These are phyloP conservation scores for Pachyrhizus erosus DNA, from an alignment of 306 rosid species.

Conservation along the genomic window DNA sequence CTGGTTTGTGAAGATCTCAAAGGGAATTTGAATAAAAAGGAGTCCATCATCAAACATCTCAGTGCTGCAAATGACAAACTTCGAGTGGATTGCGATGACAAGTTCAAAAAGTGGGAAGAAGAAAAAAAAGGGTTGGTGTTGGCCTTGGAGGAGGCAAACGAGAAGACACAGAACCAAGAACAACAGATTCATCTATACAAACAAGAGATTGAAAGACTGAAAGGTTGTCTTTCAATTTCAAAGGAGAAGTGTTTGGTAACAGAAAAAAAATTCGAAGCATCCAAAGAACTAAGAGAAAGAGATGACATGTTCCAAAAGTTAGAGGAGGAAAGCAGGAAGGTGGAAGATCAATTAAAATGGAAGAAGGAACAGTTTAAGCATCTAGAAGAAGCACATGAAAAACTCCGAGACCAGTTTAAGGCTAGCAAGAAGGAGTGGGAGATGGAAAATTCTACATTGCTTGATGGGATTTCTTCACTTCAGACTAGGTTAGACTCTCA, in stretches of 20 bases:
- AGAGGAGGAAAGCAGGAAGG: slow-evolving; percentile 61
- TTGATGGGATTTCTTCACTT: slow-evolving; percentile 71
- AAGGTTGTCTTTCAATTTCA: slow-evolving; percentile 54
- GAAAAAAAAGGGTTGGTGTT: slow-evolving; percentile 53
- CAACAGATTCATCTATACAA: slow-evolving; percentile 47
- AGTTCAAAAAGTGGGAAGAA: slow-evolving; percentile 50
- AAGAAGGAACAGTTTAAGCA: slow-evolving; percentile 82
- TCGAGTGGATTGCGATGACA: slow-evolving; percentile 57
- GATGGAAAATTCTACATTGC: slow-evolving; percentile 59
- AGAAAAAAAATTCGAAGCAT: slow-evolving; percentile 46
- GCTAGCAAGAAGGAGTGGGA: slow-evolving; percentile 70
- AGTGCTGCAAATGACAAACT: slow-evolving; percentile 65
- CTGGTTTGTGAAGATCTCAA: slow-evolving; percentile 54
- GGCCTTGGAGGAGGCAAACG: slow-evolving; percentile 68
- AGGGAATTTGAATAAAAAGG: slow-evolving; percentile 51
- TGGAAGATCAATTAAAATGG: slow-evolving; percentile 82
- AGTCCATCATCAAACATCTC: slow-evolving; percentile 61
- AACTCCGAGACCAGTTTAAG: slow-evolving; percentile 55
- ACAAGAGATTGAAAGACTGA: slow-evolving; percentile 68
- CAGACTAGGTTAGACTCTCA: slow-evolving; percentile 71
- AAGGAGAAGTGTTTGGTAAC: slow-evolving; percentile 57
- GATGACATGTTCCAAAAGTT: slow-evolving; percentile 52
- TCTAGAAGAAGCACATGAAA: slow-evolving; percentile 73
- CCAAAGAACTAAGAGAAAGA: slow-evolving; percentile 61
- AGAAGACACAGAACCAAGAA: slow-evolving; percentile 61